Base-by-base conservation (phyloP, 129 eudicot species). In the Deinandra increscens region DNA sequence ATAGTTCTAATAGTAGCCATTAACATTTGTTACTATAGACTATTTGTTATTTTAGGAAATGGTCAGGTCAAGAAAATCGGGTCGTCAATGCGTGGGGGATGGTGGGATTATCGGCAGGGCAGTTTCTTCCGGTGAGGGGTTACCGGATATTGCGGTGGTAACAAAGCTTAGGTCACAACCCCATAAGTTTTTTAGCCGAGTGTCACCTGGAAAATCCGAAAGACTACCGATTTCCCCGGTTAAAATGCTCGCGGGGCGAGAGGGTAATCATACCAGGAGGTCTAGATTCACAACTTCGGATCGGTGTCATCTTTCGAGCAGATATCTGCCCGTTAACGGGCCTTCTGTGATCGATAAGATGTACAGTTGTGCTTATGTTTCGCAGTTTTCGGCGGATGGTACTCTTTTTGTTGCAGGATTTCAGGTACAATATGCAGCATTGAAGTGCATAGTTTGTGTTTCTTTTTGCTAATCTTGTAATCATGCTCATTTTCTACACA, bases 371-470 rank as follows among this genome's bases (percentile, higher is more conserved):
- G 94, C 86, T 10, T 91, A 91, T 77, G 91, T 91, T 23, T 88
- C 96, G 3, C 96, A 91, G 46, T 91, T 91, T 82, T 91, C 97
- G 5, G 79, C 64, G 0, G 97, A 91, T 54, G 97, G 97, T 29
- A 86, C 97, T 34, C 88, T 86, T 37, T 86, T 91, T 50, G 89
- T 91, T 62, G 96, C 94, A 10, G 97, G 95, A 73, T 88, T 80
- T 82, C 96, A 91, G 96, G 97, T 91, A 75, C 63, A 15, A 5
- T 5, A 41, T 22, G 45, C 33, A 39, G n/a, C n/a, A n/a, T n/a
- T n/a, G n/a, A n/a, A n/a, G 5, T 31, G 12, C 13, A 1, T 2
- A 15, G 0, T 8, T 13, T n/a, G 12, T 18, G 41, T 18, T 14
- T 48, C 53, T 37, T 51, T 63, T 4, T 10, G 1, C 41, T 14